Evolutionary conservation across 2,329 filamentous ascomycete genomes (phyloP).

Genomic region (Balansia obtecta): DNA sequence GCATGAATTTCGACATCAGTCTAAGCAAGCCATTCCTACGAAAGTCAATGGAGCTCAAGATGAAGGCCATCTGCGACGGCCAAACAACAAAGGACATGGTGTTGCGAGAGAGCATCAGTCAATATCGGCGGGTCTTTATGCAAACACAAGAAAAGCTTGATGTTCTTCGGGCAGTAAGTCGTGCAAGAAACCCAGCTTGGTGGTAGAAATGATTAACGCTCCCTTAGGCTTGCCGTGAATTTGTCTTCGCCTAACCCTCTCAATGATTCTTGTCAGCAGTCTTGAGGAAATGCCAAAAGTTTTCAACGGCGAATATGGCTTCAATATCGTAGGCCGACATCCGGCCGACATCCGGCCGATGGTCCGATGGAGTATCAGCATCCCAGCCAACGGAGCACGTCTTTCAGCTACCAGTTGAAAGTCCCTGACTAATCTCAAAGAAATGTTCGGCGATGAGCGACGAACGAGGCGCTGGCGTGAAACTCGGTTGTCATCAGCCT

Average conservation of each 20-base stretch:
- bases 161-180: conserved; percentile 48
- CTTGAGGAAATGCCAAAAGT: too few relatives aligned
- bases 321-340: background rate
- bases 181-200: background rate
- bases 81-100: conserved; percentile 62
- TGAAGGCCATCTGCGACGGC: conserved; percentile 94
- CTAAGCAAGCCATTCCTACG: conserved; percentile 90
- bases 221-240: conserved; percentile 25
- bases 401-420: too few relatives aligned
- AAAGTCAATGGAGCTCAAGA: conserved; percentile 95
- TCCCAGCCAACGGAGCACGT: too few relatives aligned
- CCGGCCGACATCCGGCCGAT: background rate
- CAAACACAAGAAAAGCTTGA: conserved; percentile 68
- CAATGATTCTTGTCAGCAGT: background rate
- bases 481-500: too few relatives aligned
- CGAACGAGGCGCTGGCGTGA: too few relatives aligned
- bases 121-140: conserved; percentile 78
- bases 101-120: conserved; percentile 68
- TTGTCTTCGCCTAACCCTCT: conserved; percentile 17
- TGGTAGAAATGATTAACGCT: background rate
- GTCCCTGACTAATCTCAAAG: background rate
- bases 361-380: background rate
- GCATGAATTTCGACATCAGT: conserved; percentile 84
- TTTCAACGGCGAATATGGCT: background rate
- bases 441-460: too few relatives aligned